Evolutionary conservation across 768 basidiomycete species (phyloP), one percentile per base, ranked within the genome.

Genomic region (Kwoniella europaea): DNA sequence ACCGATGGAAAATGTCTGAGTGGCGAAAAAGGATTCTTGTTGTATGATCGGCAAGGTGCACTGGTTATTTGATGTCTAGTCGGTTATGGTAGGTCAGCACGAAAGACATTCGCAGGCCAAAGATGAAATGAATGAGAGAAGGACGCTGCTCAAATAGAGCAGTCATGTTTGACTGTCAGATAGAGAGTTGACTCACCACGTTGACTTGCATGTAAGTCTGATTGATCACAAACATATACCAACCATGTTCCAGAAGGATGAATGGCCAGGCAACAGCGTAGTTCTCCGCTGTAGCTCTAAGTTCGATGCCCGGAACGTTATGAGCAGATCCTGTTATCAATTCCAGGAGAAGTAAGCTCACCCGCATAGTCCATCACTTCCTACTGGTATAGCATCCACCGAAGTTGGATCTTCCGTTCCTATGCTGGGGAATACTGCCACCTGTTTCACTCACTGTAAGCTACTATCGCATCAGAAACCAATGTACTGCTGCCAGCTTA

Each of bases 191-290:
- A 71, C 82, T 73, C 52, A 82, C 82, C 9, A 81, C 68, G 3
- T 78, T 79, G 1, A 81, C 74, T 61, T 81, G 73, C 18, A 75
- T 50, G 73, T 72, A 81, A 0, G 82, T 83, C 56, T 82, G 80
- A 66, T 83, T 83, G 52, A 83, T 55, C 4, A 82, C 79, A 60
- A 76, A 80, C 75, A 79, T 76, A 65, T 83, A 81, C 79, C 79
- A 83, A 55, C 82, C 82, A 3, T 77, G 67, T 27, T 69, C n/a
- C 4, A 69, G 53, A 57, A 83, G 82, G 5, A 61, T 53, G 63
- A 80, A 82, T 1, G 80, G 77, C 59, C 78, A 80, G 0, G 63
- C 58, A 3, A 76, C 63, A 9, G 76, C 58, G 42, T 68, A 80
- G 41, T 76, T 63, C 44, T 75, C 73, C 1, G 73, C 69, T 10